Evolutionary conservation across 306 rosid species (phyloP).

Genomic region (Cucurbita moschata): DNA sequence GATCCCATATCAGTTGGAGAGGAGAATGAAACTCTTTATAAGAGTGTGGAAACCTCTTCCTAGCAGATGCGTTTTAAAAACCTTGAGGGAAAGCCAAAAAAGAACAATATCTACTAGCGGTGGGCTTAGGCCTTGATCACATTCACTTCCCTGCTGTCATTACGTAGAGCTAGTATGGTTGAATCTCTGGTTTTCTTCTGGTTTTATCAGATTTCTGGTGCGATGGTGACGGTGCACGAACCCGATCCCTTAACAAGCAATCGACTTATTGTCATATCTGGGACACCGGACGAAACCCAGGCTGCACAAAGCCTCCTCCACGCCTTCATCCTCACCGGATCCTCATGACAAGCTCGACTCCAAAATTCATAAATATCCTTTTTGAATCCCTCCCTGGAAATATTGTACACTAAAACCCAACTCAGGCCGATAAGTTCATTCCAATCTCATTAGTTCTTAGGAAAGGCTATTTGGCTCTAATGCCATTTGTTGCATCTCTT

Average conservation of each 20-base stretch:
- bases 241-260: constrained; percentile 60
- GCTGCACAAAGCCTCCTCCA: constrained; percentile 95
- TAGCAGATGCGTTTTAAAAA: no score
- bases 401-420: constrained; percentile 6
- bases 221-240: constrained; percentile 68
- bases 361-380: not conserved
- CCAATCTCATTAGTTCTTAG: not conserved
- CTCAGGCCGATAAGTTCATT: not conserved
- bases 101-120: no score
- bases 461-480: not conserved
- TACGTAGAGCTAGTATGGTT: not conserved
- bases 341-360: constrained; percentile 29
- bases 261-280: constrained; percentile 68
- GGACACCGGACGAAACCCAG: constrained; percentile 91
- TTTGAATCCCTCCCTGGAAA: not conserved
- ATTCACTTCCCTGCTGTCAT: not conserved
- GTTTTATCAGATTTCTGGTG: constrained; percentile 73
- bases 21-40: no score
- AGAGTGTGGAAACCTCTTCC: no score
- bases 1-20: no score
- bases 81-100: no score
- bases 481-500: not conserved
- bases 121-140: no score
- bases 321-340: constrained; percentile 84
- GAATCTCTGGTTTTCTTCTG: not conserved